Percentiles rank a stretch among this genome's conserved stretches.
These are phyloP conservation scores for Penicillium mononematosum DNA, from an alignment of 495 filamentous ascomycete species.

Conservation along the genomic window DNA sequence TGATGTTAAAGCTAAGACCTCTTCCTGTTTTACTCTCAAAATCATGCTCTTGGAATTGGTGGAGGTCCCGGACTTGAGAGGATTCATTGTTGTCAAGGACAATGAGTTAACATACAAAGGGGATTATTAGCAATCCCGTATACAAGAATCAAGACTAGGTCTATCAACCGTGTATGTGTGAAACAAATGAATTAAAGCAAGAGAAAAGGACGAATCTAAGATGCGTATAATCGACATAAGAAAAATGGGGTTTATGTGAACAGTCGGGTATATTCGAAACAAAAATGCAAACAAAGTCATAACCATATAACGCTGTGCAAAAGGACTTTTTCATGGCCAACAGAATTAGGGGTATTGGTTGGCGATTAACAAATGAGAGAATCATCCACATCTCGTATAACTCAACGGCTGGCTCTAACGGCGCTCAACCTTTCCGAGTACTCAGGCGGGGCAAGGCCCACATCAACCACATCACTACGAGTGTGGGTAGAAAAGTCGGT, in stretches of 20 bases:
- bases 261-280: slow-evolving; percentile 5
- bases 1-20: no score
- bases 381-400: background rate
- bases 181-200: background rate
- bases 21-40: no score
- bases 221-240: background rate
- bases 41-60: no score
- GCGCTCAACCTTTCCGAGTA: slow-evolving; percentile 21
- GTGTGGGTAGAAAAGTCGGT: background rate
- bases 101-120: no score
- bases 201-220: background rate
- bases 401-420: background rate
- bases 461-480: slow-evolving; percentile 12
- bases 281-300: background rate
- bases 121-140: no score
- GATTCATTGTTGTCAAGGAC: no score
- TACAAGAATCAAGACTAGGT: background rate
- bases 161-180: background rate
- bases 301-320: background rate
- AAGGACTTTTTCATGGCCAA: slow-evolving; percentile 6
- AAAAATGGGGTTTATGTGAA: background rate
- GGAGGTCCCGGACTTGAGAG: no score
- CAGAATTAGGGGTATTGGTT: slow-evolving; percentile 8
- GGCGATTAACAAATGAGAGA: background rate
- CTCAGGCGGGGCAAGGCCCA: slow-evolving; percentile 20